These are phyloP conservation scores for Musa troglodytarum DNA, from an alignment of 176 grass and related monocot genomes.

Conservation along the genomic window DNA sequence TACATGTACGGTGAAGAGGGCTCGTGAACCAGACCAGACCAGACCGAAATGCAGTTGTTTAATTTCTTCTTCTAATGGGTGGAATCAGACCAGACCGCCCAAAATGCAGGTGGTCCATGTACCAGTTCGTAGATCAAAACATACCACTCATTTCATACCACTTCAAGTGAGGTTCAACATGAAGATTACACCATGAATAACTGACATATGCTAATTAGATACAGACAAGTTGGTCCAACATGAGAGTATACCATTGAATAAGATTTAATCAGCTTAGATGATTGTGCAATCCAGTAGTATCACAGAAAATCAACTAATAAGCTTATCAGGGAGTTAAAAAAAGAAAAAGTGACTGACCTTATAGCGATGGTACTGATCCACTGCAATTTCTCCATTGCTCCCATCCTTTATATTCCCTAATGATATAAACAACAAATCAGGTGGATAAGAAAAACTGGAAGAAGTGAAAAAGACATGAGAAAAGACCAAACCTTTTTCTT, in stretches of 20 bases:
- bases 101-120: no score
- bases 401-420: conserved; percentile 61
- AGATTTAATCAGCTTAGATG: no score
- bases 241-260: not conserved
- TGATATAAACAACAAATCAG: conserved; percentile 17
- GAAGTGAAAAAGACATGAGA: not conserved
- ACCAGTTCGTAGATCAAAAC: no score
- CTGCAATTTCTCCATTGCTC: conserved; percentile 68
- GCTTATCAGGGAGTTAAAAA: not conserved
- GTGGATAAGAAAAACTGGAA: conserved; percentile 10
- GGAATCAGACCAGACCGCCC: no score
- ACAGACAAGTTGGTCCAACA: not conserved
- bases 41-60: no score
- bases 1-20: no score
- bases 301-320: not conserved
- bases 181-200: not conserved
- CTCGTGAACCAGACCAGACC: no score
- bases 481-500: conserved; percentile 52
- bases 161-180: not conserved
- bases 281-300: not conserved
- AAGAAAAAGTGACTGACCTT: conserved; percentile 41
- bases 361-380: conserved; percentile 93
- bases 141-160: no score
- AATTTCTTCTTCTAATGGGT: no score
- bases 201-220: not conserved